Percentiles rank a stretch among this genome's conserved stretches.
Evolutionary conservation across 2,329 filamentous ascomycete species (phyloP).

Genomic region (Pseudohalonectria lignicola): DNA sequence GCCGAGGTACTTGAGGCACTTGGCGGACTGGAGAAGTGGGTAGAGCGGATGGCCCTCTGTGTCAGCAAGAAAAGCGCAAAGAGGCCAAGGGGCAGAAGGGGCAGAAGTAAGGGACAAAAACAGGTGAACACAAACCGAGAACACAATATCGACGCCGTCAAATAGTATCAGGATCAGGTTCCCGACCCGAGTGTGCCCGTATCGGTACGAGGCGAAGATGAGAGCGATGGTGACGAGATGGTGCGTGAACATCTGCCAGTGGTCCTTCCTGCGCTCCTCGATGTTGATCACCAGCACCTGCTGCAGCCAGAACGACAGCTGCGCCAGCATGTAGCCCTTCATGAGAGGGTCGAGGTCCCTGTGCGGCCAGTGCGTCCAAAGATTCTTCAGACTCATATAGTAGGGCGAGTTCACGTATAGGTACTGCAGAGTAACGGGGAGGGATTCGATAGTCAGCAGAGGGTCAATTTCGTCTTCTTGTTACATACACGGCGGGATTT

Average conservation of each 20-base stretch:
- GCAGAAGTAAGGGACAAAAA: not conserved
- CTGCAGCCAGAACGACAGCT: slow-evolving; percentile 89
- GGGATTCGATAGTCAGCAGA: not conserved
- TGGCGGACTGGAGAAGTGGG: slow-evolving; percentile 56
- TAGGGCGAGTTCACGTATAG: slow-evolving; percentile 69
- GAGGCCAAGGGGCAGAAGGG: too few relatives aligned
- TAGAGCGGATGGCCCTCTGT: too few relatives aligned
- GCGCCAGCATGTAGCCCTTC: slow-evolving; percentile 84
- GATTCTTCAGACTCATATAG: slow-evolving; percentile 62
- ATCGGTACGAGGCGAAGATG: slow-evolving; percentile 73
- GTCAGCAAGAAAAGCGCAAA: too few relatives aligned
- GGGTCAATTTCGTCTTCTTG: not conserved
- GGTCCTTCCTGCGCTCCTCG: slow-evolving; percentile 87
- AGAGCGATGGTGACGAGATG: slow-evolving; percentile 82
- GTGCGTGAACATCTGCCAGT: slow-evolving; percentile 92
- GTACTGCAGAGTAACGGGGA: slow-evolving; percentile 44
- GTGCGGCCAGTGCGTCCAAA: slow-evolving; percentile 80
- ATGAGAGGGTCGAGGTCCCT: slow-evolving; percentile 62
- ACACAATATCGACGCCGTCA: slow-evolving; percentile 83
- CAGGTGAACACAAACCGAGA: slow-evolving; percentile 75
- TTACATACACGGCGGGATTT: not conserved
- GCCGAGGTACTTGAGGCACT: slow-evolving; percentile 84
- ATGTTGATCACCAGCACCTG: slow-evolving; percentile 92
- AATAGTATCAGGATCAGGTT: slow-evolving; percentile 85
- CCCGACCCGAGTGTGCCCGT: slow-evolving; percentile 77